These are phyloP conservation scores for Metschnikowia santaceciliae DNA, from an alignment of 805 yeast species.

Conservation along the genomic window DNA sequence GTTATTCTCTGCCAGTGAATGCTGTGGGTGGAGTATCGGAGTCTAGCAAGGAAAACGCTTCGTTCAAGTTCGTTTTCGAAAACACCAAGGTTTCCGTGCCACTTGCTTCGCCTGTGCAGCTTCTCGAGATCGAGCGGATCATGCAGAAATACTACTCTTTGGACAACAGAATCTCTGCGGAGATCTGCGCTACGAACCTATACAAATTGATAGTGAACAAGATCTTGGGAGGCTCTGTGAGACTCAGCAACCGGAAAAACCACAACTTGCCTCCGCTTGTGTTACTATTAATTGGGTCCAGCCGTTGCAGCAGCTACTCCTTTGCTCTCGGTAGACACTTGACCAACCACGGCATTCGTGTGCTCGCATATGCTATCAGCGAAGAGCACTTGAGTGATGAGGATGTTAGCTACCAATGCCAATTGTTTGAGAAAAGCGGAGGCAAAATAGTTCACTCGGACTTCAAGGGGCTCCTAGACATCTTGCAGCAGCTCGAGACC, in stretches of 20 bases:
- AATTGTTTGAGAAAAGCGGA: conserved; percentile 56
- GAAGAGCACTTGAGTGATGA: conserved; percentile 35
- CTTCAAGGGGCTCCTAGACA: conserved; percentile 32
- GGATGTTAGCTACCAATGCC: conserved; percentile 48
- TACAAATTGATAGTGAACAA: conserved; percentile 51
- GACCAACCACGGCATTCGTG: conserved; percentile 67
- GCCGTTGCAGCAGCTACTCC: conserved; percentile 69
- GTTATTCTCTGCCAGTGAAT: conserved; percentile 15
- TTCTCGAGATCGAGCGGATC: conserved; percentile 68
- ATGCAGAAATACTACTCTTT: conserved; percentile 49
- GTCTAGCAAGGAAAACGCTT: background rate
- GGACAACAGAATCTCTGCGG: conserved; percentile 47
- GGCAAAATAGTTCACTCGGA: conserved; percentile 53
- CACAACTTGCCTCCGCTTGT: conserved; percentile 80
- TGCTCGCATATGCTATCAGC: conserved; percentile 47
- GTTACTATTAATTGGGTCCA: conserved; percentile 67
- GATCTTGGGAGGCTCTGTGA: conserved; percentile 62
- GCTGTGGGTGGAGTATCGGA: conserved; percentile 2
- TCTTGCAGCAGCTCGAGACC: conserved; percentile 49
- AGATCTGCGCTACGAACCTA: conserved; percentile 66
- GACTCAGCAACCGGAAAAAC: conserved; percentile 57
- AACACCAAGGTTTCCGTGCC: conserved; percentile 36
- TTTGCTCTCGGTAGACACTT: conserved; percentile 77
- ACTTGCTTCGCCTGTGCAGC: conserved; percentile 71
- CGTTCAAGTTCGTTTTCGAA: conserved; percentile 11